Evolutionary conservation across 495 filamentous ascomycete species (phyloP).

Genomic region (Podospora pseudocomata): DNA sequence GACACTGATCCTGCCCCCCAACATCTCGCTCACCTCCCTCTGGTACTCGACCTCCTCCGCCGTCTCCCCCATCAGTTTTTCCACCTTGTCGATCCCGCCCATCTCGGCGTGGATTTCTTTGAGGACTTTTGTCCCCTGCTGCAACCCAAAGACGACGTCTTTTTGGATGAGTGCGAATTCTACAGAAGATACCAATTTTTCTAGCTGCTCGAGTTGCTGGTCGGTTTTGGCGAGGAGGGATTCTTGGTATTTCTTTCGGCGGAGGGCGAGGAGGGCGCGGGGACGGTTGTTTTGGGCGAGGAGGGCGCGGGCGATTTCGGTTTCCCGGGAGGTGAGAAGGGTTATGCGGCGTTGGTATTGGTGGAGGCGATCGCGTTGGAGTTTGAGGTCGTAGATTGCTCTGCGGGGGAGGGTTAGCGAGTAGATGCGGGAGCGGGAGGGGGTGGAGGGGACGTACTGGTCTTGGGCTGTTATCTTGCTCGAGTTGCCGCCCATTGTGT

Average conservation of each 20-base stretch:
- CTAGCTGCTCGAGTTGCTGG: slow-evolving; percentile 79
- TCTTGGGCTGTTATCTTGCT: slow-evolving; percentile 49
- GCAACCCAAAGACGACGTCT: slow-evolving; percentile 85
- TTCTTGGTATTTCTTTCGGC: slow-evolving; percentile 96
- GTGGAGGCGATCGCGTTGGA: slow-evolving; percentile 92
- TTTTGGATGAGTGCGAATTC: slow-evolving; percentile 96
- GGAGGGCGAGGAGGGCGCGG: slow-evolving; percentile 81
- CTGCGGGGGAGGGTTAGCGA: slow-evolving; percentile 19
- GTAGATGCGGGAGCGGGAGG: background rate
- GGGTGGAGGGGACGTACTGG: slow-evolving; percentile 30
- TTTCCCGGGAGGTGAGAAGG: slow-evolving; percentile 78
- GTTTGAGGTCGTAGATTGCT: slow-evolving; percentile 94
- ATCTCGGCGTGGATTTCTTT: slow-evolving; percentile 92
- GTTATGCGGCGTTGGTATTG: slow-evolving; percentile 89
- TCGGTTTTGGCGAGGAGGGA: slow-evolving; percentile 86
- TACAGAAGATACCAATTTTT: slow-evolving; percentile 76
- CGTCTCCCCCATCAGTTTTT: slow-evolving; percentile 88
- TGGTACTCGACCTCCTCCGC: slow-evolving; percentile 78
- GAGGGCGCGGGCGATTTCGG: slow-evolving; percentile 74
- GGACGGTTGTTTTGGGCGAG: slow-evolving; percentile 69
- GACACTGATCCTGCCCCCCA: slow-evolving; percentile 78
- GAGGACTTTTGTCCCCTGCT: slow-evolving; percentile 86
- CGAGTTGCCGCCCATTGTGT: slow-evolving; percentile 41
- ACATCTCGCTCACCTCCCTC: slow-evolving; percentile 86
- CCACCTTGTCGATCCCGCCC: slow-evolving; percentile 88